A percentile compares a stretch with the other conserved stretches of the same genome.
Conservation (phyloP, 345 rosid genomes). For the Hirschfeldia incana region DNA sequence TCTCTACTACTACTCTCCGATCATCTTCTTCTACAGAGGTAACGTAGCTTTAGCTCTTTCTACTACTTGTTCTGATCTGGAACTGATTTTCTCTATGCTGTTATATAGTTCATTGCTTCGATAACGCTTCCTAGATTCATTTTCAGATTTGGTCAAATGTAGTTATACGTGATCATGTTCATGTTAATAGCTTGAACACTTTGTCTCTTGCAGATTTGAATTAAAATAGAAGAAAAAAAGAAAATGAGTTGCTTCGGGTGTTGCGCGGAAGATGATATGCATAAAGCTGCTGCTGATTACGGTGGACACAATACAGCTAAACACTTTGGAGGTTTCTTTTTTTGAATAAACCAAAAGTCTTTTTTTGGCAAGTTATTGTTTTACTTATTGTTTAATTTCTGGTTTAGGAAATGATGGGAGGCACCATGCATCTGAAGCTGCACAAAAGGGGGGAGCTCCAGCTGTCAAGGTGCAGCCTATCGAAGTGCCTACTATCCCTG, state of each 20-base stretch:
- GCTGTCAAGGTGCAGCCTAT: constrained; percentile 66
- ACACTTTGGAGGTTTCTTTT: constrained; percentile 53
- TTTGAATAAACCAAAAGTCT: background rate
- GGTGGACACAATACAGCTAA: constrained; percentile 61
- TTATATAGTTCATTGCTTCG: background rate
- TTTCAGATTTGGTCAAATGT: background rate
- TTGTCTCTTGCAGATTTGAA: background rate
- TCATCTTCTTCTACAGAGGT: background rate
- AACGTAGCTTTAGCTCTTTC: background rate
- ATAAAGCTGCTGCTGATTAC: constrained; percentile 62
- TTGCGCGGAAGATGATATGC: constrained; percentile 72
- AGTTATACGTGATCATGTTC: too few relatives aligned
- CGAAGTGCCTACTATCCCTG: constrained; percentile 63
- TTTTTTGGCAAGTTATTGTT: background rate
- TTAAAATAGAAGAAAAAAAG: constrained; percentile 13
- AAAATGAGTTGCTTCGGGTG: constrained; percentile 84
- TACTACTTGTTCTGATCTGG: background rate
- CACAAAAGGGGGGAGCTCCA: constrained; percentile 56
- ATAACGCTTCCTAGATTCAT: background rate
- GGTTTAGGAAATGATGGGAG: constrained; percentile 51
- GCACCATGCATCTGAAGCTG: constrained; percentile 51
- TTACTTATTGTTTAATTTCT: background rate
- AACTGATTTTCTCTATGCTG: too few relatives aligned
- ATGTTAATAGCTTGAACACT: background rate
- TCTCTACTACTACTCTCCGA: background rate